Evolutionary conservation across 1,284 basidiomycete species (phyloP), one percentile per base, ranked within the genome.

Genomic region (Melampsora americana): DNA sequence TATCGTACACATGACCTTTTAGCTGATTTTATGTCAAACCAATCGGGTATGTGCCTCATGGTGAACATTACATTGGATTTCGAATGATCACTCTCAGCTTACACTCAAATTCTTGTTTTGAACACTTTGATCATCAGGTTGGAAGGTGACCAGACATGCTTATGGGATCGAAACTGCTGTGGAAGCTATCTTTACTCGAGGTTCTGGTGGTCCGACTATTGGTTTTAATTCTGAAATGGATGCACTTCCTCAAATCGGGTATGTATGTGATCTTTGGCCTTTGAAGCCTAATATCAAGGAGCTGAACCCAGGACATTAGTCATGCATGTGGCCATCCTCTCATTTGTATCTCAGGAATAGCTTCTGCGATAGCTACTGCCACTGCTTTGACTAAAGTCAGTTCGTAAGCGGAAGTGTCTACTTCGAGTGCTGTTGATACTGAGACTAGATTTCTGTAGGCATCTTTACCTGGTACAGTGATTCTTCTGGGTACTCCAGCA

Each of bases 401-500:
- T 70, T 42, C 48, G 7, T 9, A 39, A 5, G 7, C 39, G 12
- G 39, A 39, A 9, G 39, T 62, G 50, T 56, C 18, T 5, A 56
- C 50, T 20, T 16, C 26, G 50, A 56, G 50, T 5, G 12, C 50
- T n/a, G 50, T 7, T 9, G 7, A 3, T 32, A 69, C 70, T 64
- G 74, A 69, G 20, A 39, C 42, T 28, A 59, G 64, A 39, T 46
- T 73, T 20, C 30, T n/a, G 20, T 18, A 87, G 76, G 87, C 89
- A 79, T 83, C 88, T 79, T 85, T 91, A 50, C 80, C 88, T 1
- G 93, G 92, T 1, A 90, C 86, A 71, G 85, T 95, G 18, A 84
- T 93, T 62, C 85, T 95, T 39, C 85, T 95, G 5, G 92, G 93
- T 30, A 95, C 93, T 5, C 92, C 93, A 85, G 92, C 90, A 18